Base-by-base conservation (phyloP, 306 rosid genomes). In the Castanospermum australe region DNA sequence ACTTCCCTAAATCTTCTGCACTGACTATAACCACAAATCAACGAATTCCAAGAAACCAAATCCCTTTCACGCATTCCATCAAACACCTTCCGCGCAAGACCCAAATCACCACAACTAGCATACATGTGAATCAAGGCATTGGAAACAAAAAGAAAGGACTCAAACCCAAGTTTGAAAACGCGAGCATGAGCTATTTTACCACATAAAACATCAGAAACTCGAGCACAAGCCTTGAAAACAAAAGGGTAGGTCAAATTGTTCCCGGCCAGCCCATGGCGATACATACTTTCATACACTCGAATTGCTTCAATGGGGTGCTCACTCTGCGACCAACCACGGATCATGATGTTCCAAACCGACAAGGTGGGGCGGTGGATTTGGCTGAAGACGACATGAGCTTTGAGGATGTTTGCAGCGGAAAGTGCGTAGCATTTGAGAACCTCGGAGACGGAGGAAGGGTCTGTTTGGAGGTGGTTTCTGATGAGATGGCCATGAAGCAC, bases 31-130 rank as follows among this genome's bases (percentile, higher is more conserved):
- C 91, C 97, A 82, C 93, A 92, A 47, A 94, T 85, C 85, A 92
- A 64, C 18, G 97, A 92, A 71, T 92, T 94, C 99, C 97, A 94
- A 44, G 99, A 94, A 38, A 94, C 93, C 80, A 92, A 85, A 82
- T 92, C 97, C 81, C 90, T 86, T 1, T 87, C 86, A 6, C 21
- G 44, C 93, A 92, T 92, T 91, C 66, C 88, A 72, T 91, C 97
- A 71, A 94, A 92, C 85, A 88, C 73, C 82, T 82, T 87, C 33
- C 55, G 71, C 0, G 97, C 97, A 41, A 67, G 12, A 39, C 22
- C 86, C 85, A 91, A 9, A 63, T 83, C 82, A 22, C 93, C 85
- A 44, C 81, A 86, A 14, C 73, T 6, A 0, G 75, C 83, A 44
- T 91, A 94, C 88, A 87, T 69, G 1, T 80, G 82, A 44, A 92